Evolutionary conservation across 2,329 filamentous ascomycete species (phyloP), one percentile per base, ranked within the genome.

Genomic region (Chrysoporthe puriensis): DNA sequence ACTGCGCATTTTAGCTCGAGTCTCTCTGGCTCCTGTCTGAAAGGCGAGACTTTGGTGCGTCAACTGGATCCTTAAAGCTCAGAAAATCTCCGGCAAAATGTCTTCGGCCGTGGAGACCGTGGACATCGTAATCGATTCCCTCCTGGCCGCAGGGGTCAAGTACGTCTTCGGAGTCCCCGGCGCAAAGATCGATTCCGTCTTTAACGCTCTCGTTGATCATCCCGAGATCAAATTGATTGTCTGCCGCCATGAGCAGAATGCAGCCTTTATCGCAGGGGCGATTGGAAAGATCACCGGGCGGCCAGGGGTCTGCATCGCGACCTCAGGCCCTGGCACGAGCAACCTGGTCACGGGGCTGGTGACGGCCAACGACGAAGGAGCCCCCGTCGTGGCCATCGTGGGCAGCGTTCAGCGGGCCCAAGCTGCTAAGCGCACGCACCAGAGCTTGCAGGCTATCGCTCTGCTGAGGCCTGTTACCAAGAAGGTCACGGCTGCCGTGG

Each of bases 221-320:
- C 78, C 81, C 1, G 80, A 83, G 68, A 83, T 84, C 74, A 77
- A 77, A 67, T 76, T 84, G 18, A 75, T 84, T 34, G 79, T 84
- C 14, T 82, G 80, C 67, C 77, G 82, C 18, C 82, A 84, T 70
- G 82, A 84, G 71, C 82, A 84, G 66, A 84, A 84, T 71, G 82
- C 82, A 18, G 82, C 81, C 7, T 82, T 84, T 74, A 84, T 84
- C 76, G 82, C 82, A 26, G 81, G 80, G 2, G 82, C 81, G 0
- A 75, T 81, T 32, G 82, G 82, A 13, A 75, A 81, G 42, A 79
- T 84, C 67, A 83, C 81, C 1, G 82, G 81, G 21, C 74, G 75
- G 2, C 81, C 81, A 4, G 82, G 82, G 13, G 81, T 83, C 0
- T 82, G 79, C 72, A 79, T 83, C 58, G 82, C 80, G 21, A 84